Evolutionary conservation across 139 green algal species (phyloP), one percentile per base, ranked within the genome.

Genomic region (Diplosphaera chodatii): DNA sequence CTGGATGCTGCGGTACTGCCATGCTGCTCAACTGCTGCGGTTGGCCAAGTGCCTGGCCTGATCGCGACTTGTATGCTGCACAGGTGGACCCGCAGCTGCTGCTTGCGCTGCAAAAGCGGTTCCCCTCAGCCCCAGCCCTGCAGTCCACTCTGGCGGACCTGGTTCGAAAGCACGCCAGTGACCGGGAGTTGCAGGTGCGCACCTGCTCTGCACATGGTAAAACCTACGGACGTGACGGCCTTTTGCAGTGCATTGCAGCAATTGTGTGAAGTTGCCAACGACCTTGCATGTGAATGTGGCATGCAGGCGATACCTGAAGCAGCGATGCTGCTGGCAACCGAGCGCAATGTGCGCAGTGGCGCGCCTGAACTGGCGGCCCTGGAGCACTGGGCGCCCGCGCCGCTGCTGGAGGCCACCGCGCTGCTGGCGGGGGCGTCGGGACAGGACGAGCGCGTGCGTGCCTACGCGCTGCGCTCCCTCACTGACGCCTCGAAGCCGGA

Each of bases 301-400:
- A n/a, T n/a, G n/a, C 88, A 93, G 64, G 32, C 59, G 31, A 33
- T 91, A 63, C 80, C 87, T 1, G 76, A 82, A 30, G 88, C 83
- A 1, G 86, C 73, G 0, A 59, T 78, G 41, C 73, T 91, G 40
- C 77, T 94, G 64, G 87, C 84, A 13, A 81, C 77, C 3, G 71
- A 73, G 48, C 48, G 48, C 48, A 59, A 59, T 18, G 16, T 59
- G 10, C 8, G 16, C 25, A 18, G 13, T 3, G 10, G 16, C 3
- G 48, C 48, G 10, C 16, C 16, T 3, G 16, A 59, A 32, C 76
- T 88, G 63, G 77, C 67, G 10, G 64, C 74, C 59, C 74, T 92
- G 63, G 72, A 73, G 31, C 64, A 67, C 1, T 92, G 88, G 87
- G 79, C 77, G 15, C 83, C 83, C 27, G 76, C 84, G 6, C 55